Evolutionary conservation across 495 filamentous ascomycete species (phyloP), one percentile per base, ranked within the genome.

Genomic region (Neohortaea acidophila): DNA sequence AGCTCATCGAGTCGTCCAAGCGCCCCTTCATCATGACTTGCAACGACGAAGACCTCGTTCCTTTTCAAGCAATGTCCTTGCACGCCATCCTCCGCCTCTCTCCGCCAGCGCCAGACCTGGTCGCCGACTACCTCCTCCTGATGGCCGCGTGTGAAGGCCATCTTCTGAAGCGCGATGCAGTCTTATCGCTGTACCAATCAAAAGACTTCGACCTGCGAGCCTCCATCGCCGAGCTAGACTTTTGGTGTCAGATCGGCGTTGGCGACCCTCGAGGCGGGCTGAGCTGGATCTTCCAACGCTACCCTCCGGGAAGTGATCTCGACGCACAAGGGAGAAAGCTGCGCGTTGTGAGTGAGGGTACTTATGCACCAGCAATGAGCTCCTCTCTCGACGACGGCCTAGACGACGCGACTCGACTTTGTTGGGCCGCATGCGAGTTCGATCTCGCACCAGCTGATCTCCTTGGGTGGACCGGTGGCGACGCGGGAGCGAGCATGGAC

Each of bases 241-340:
- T 89, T 56, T 94, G 84, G 84, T 96, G 91, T 51, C 89, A 94
- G 58, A 84, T 96, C 58, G 85, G 73, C 0, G 72, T 96, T 19
- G 91, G 91, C n/a, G 87, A 91, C 49, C 66, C 72, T 11, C 81
- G 81, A 53, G 78, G 81, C 1, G 86, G 87, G 2, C 66, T 93
- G 18, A 83, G 89, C 36, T 99, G 91, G 91, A 78, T 89, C 40
- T 81, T 72, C 57, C 76, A 67, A 36, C 67, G 73, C 26, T 86
- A 74, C 73, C 79, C 84, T 12, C 70, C 62, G 17, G 77, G 79
- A 0, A 53, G 61, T 3, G 81, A 86, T 51, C 48, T 79, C 2
- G 77, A 86, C 47, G 60, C 67, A 13, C 53, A 77, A 32, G 75
- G 76, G 2, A 61, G 79, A 29, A 65, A 59, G 9, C 63, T 84